Base-by-base conservation (phyloP, 257 asterid species). In the Plantago elongata region DNA sequence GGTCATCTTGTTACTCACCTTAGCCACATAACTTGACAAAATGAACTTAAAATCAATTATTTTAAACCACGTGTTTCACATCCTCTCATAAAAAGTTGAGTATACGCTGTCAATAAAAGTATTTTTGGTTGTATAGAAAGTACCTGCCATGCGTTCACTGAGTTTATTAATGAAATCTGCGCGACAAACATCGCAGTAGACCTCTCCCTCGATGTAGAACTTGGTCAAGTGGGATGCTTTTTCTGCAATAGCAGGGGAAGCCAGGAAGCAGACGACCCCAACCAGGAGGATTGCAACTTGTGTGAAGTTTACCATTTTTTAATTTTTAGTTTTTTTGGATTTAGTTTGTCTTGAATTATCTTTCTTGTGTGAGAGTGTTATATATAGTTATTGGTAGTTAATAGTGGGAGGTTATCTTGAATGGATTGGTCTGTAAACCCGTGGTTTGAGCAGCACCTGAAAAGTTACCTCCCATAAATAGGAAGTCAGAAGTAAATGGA, bases 111-210 rank as follows among this genome's bases (percentile, higher is more conserved):
- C 27, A 22, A 22, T 22, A 22, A 22, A 22, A 22, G 27, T 22
- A 22, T 22, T 22, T 22, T 22, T 22, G 27, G 27, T 22, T 22
- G 27, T 22, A 22, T 22, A 22, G 27, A 0, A 34, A 34, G 40
- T 75, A 84, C 96, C 92, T 60, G 72, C 1, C 77, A 88, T 78
- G 8, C 72, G 80, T 64, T 78, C 77, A 48, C 90, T 83, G 44
- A 88, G 82, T 34, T 59, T 69, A 16, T 77, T 85, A n/a, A 71
- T 72, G 75, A 85, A 88, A 52, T 78, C 70, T 54, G 77, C 80
- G 42, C 96, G 88, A 29, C 96, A 88, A 6, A 64, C 73, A 69
- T 88, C 96, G 62, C 96, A 88, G 51, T 69, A 86, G 5, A 88
- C 95, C 34, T 66, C 66, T 27, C 95, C 95, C 46, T 69, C 78